These are phyloP conservation scores for Gentiana straminea DNA, from an alignment of 257 asterid genomes.

Conservation along the genomic window DNA sequence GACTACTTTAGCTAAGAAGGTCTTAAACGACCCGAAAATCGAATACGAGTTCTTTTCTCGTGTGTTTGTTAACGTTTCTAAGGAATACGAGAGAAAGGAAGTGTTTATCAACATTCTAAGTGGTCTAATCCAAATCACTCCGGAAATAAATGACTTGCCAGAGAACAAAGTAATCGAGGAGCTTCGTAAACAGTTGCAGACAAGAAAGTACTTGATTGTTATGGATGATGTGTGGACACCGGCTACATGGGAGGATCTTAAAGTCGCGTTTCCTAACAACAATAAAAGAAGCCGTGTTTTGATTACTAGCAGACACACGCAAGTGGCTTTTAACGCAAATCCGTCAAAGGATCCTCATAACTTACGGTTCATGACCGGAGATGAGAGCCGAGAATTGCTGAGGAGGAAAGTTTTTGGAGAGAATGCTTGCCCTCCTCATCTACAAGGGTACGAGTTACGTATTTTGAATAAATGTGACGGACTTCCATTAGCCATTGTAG, in stretches of 20 bases:
- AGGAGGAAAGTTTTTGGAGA: neutral
- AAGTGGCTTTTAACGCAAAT: constrained; percentile 22
- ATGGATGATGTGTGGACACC: constrained; percentile 40
- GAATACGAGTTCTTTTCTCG: neutral
- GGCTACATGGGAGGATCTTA: constrained; percentile 20
- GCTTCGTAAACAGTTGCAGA: constrained; percentile 2
- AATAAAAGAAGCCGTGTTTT: constrained; percentile 23
- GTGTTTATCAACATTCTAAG: constrained; percentile 17
- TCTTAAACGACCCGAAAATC: neutral
- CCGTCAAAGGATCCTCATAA: constrained; percentile 15
- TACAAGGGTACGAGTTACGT: constrained; percentile 1
- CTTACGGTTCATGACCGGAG: constrained; percentile 3
- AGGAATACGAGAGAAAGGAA: constrained; percentile 15
- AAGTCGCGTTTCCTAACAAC: constrained; percentile 16
- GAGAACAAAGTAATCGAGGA: constrained; percentile 4
- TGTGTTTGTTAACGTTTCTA: constrained; percentile 14
- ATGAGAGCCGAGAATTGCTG: constrained; percentile 13
- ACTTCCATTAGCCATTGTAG: constrained; percentile 3
- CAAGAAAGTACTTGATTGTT: constrained; percentile 29
- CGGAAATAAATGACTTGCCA: constrained; percentile 5
- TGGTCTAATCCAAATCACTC: constrained; percentile 1
- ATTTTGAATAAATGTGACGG: constrained; percentile 7
- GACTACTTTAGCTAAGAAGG: constrained; percentile 5
- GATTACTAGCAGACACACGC: constrained; percentile 29
- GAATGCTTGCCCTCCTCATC: constrained; percentile 1